A percentile compares a stretch with the other conserved stretches of the same genome.
phyloP scores from a whole-genome alignment of 2,329 filamentous ascomycete genomes.

The Cladosporium cucumerinum region DNA sequence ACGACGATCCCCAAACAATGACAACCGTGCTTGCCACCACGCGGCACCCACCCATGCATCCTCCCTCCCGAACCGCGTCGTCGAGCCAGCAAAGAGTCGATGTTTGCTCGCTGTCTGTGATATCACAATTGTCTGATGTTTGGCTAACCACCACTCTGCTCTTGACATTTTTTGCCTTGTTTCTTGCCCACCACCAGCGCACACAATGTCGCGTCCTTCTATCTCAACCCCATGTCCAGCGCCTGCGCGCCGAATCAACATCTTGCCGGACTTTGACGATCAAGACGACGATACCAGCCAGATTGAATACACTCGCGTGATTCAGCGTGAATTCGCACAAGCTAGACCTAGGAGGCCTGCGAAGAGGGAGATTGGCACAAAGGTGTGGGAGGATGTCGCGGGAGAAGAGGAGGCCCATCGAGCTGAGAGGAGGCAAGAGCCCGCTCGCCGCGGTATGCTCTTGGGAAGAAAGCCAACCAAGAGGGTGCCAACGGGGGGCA shows the following conservation, averaged over 20 bases:
- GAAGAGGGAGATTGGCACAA: conserved; percentile 24
- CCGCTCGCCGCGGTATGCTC: conserved; percentile 4
- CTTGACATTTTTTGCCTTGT: neutral
- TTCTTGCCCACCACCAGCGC: neutral
- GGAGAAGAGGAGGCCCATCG: conserved; percentile 27
- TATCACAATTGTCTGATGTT: neutral
- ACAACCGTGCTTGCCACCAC: neutral
- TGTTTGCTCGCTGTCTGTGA: neutral
- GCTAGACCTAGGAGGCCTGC: conserved; percentile 27
- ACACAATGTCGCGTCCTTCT: conserved; percentile 25
- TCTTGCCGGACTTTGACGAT: conserved; percentile 2
- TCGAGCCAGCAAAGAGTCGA: neutral
- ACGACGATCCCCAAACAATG: neutral
- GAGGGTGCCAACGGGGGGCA: conserved; percentile 12
- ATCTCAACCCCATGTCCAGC: conserved; percentile 30
- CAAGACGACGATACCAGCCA: conserved; percentile 28
- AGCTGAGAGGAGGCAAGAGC: conserved; percentile 20
- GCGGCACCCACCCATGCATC: neutral
- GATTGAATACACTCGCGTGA: conserved; percentile 33
- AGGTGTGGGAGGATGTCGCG: conserved; percentile 35
- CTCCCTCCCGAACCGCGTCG: conserved; percentile 7
- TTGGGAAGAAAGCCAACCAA: conserved; percentile 19
- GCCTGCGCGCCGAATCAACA: conserved; percentile 20
- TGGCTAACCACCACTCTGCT: neutral
- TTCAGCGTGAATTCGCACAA: conserved; percentile 29